Evolutionary conservation across 2,329 filamentous ascomycete species (phyloP), one percentile per base, ranked within the genome.

Genomic region (Annulohypoxylon truncatum): DNA sequence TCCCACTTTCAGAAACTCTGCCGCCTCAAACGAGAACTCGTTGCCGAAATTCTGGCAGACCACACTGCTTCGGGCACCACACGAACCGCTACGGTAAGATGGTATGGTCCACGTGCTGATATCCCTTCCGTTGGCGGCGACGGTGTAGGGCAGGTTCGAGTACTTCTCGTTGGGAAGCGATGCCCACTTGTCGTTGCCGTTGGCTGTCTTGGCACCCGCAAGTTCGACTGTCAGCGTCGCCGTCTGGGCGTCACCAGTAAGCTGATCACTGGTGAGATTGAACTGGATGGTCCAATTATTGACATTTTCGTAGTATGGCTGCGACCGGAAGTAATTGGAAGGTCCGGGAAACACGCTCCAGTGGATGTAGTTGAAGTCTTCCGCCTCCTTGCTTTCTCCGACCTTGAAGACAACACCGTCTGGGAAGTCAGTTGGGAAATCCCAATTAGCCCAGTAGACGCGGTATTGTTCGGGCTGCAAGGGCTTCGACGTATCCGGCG

Each of bases 201-300:
- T 82, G 3, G 86, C 86, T 0, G 85, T 87, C 77, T 89, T 90
- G 1, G 84, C 87, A 1, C 84, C 88, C 0, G 88, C 87, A 0
- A 90, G 79, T 71, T 90, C 87, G 1, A 90, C 81, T 0, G 88
- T 90, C 9, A 90, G 82, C 0, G 85, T 88, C 0, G 85, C 88
- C n/a, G 78, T 78, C 31, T 74, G 78, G 40, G 79, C 24, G 3
- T 31, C 81, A 2, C 76, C 75, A 1, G 73, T 70, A 0, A 89
- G 71, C 42, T 85, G 77, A 0, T 77, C 71, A 33, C 78, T 71
- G 2, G 76, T 75, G 54, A 85, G 74, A 60, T 84, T 79, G 67
- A 87, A 89, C 1, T 81, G 72, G 20, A 89, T 77, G 0, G 83
- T 88, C 87, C 86, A 89, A 75, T 89, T 87, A 73, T 87, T 87